Percentiles rank a stretch among this genome's conserved stretches.
Evolutionary conservation across 257 asterid species (phyloP).

Genomic region (Solanum phureja): DNA sequence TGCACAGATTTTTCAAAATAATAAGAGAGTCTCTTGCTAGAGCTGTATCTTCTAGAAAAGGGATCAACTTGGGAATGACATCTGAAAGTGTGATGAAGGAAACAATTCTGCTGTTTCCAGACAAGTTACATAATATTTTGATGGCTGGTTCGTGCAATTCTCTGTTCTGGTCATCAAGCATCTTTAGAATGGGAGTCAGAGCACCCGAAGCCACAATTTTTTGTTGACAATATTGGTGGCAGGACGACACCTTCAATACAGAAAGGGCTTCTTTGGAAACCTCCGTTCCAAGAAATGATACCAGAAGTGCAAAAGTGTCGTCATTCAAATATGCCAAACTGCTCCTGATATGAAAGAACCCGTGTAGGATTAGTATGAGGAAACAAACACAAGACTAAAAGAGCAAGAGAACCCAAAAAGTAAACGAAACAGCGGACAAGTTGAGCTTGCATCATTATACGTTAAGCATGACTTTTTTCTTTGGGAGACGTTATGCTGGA

Average conservation of each 20-base stretch:
- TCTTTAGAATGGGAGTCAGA: slow-evolving; percentile 29
- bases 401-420: neutral
- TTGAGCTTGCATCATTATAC: neutral
- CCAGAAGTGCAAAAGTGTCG: slow-evolving; percentile 44
- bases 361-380: neutral
- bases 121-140: slow-evolving; percentile 36
- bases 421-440: neutral
- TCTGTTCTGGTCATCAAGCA: slow-evolving; percentile 37
- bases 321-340: slow-evolving; percentile 30
- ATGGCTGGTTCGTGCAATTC: slow-evolving; percentile 47
- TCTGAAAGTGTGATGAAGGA: neutral
- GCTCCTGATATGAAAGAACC: slow-evolving; percentile 26
- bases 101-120: slow-evolving; percentile 11
- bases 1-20: slow-evolving; percentile 53
- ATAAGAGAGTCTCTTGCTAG: slow-evolving; percentile 73
- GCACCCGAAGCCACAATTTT: slow-evolving; percentile 45
- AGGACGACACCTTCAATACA: slow-evolving; percentile 38
- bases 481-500: neutral
- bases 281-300: slow-evolving; percentile 54
- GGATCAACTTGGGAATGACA: neutral
- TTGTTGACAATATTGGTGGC: slow-evolving; percentile 12
- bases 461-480: neutral
- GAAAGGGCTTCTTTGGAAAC: slow-evolving; percentile 52
- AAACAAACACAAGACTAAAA: neutral
- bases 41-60: slow-evolving; percentile 33